These are phyloP conservation scores for Aspergillus quadricinctus DNA, from an alignment of 2,329 filamentous ascomycete species.

Conservation along the genomic window DNA sequence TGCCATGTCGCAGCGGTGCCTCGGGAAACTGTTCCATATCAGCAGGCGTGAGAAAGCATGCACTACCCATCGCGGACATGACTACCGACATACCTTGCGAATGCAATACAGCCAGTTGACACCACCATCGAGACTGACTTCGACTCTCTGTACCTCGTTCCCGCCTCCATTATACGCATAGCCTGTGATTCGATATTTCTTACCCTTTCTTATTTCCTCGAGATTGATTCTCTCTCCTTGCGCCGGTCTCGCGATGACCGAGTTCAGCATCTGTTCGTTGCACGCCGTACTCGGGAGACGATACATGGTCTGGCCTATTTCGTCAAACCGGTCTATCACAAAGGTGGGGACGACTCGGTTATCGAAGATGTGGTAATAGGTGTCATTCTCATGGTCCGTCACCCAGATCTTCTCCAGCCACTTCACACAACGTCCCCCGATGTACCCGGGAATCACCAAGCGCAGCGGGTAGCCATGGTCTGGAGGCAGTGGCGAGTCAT, in stretches of 20 bases:
- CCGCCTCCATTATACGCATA: constrained; percentile 51
- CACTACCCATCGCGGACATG: not conserved
- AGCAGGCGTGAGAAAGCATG: not conserved
- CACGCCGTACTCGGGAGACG: constrained; percentile 47
- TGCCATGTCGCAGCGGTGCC: constrained; percentile 47
- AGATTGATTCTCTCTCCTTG: constrained; percentile 45
- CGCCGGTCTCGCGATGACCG: constrained; percentile 43
- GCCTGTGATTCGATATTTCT: constrained; percentile 44
- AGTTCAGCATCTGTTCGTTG: constrained; percentile 49
- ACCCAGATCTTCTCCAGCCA: constrained; percentile 42
- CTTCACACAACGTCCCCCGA: constrained; percentile 41
- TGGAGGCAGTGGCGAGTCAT: constrained; percentile 35
- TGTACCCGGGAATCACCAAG: constrained; percentile 40
- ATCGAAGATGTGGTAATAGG: constrained; percentile 48
- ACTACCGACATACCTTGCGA: constrained; percentile 29
- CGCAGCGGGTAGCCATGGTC: constrained; percentile 44
- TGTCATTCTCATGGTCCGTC: constrained; percentile 38
- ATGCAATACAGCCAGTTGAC: constrained; percentile 48
- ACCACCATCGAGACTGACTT: constrained; percentile 47
- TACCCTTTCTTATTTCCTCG: constrained; percentile 31
- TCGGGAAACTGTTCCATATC: constrained; percentile 40
- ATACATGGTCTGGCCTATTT: constrained; percentile 46
- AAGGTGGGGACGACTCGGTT: constrained; percentile 48
- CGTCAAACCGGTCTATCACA: constrained; percentile 47
- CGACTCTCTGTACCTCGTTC: constrained; percentile 47